Evolutionary conservation across 768 basidiomycete genomes (phyloP), one percentile per base, ranked within the genome.

Genomic region (Boletus subparvulus): DNA sequence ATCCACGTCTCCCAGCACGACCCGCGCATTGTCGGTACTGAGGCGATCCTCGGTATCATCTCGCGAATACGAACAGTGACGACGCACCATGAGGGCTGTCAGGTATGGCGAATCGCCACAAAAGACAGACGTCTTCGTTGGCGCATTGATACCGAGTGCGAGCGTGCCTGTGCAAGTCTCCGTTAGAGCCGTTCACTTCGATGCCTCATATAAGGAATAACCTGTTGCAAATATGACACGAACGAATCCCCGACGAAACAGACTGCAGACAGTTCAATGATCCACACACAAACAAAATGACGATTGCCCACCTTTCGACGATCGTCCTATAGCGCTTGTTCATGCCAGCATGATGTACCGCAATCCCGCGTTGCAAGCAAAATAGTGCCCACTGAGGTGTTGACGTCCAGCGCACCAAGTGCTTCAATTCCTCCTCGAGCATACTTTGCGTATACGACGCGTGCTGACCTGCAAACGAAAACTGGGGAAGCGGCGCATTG

Each of bases 11-110:
- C 55, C 88, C 87, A 40, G 87, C 87, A 67, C 87, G 79, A 53
- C 88, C 88, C 44, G 85, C 80, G 56, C 86, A 87, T 77, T 89
- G 87, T 12, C 88, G 83, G 66, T 85, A 89, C 84, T 86, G 61
- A 33, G 12, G 12, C 0, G 6, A 35, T 35, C 30, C 35, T 58
- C 58, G 61, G 52, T 51, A 39, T 28, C 7, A 13, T 19, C 33
- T 16, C 28, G 11, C 2, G n/a, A 41, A n/a, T 10, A 12, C 12
- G 43, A n/a, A 21, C 19, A 19, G 21, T 40, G n/a, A 39, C 14
- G 42, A 64, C 77, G 3, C 63, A 82, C 83, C 79, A 80, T 83
- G 9, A 87, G 77, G 1, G 84, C 82, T 1, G 84, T 85, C 36
- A 86, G 61, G 65, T 56, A 84, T 2, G 82, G 81, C 0, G 85